phyloP scores from a whole-genome alignment of 2,329 filamentous ascomycete species.

The Aspergillus sp. region DNA sequence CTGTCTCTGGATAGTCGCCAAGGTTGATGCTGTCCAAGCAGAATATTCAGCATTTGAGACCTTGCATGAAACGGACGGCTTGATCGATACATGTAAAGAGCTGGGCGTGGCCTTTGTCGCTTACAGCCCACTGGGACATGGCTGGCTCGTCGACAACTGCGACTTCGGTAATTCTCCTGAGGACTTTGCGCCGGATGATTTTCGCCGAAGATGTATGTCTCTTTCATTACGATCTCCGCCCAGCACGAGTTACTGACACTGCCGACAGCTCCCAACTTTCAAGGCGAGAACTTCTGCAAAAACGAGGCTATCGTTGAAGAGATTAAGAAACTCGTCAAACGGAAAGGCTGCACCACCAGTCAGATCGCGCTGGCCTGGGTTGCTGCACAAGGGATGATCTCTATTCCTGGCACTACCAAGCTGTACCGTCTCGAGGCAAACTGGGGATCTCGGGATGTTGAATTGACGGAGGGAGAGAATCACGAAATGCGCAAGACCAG shows the following conservation, averaged over 20 bases:
- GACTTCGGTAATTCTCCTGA: slow-evolving; percentile 34
- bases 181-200: slow-evolving; percentile 41
- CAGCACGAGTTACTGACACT: neutral
- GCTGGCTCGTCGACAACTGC: slow-evolving; percentile 44
- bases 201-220: slow-evolving; percentile 33
- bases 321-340: slow-evolving; percentile 33
- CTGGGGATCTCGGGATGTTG: slow-evolving; percentile 31
- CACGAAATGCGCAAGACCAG: slow-evolving; percentile 35
- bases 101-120: slow-evolving; percentile 40
- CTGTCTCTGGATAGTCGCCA: slow-evolving; percentile 34
- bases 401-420: slow-evolving; percentile 44
- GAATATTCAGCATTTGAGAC: slow-evolving; percentile 43
- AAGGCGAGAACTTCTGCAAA: slow-evolving; percentile 43
- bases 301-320: slow-evolving; percentile 38
- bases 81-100: slow-evolving; percentile 40
- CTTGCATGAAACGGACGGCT: slow-evolving; percentile 33
- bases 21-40: slow-evolving; percentile 43
- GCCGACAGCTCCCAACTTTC: slow-evolving; percentile 23
- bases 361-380: slow-evolving; percentile 39
- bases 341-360: slow-evolving; percentile 27
- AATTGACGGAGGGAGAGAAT: slow-evolving; percentile 33
- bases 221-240: too few relatives aligned
- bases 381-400: slow-evolving; percentile 36
- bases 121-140: slow-evolving; percentile 43
- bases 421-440: slow-evolving; percentile 35